Evolutionary conservation across 257 asterid genomes (phyloP).

Genomic region (Nyctanthes arbortristis): DNA sequence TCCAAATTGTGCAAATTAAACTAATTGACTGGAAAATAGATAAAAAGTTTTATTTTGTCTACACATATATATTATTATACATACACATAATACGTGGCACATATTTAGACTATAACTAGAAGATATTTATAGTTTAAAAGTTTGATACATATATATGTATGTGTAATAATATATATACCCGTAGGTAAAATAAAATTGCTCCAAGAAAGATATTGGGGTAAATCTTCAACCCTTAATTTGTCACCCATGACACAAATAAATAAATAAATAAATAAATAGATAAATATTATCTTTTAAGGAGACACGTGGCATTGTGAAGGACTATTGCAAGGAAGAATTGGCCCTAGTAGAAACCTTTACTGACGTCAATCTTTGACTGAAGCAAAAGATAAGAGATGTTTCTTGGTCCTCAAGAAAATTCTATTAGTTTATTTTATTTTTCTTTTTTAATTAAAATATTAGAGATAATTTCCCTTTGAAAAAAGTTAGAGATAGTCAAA

Average conservation of each 20-base stretch:
- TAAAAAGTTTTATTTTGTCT: no score
- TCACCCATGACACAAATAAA: slow-evolving; percentile 10
- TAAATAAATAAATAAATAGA: neutral
- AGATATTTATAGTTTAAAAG: no score
- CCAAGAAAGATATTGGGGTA: neutral
- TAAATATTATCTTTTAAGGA: neutral
- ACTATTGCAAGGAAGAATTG: neutral
- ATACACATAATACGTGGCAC: no score
- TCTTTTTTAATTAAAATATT: neutral
- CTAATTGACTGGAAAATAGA: no score
- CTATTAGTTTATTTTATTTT: neutral
- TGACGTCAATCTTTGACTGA: slow-evolving; percentile 15
- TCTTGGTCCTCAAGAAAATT: slow-evolving; percentile 25
- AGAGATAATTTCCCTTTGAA: no score
- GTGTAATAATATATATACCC: no score
- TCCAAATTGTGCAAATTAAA: no score
- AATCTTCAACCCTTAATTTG: slow-evolving; percentile 10
- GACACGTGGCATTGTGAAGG: neutral
- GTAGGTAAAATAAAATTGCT: no score
- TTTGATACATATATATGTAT: no score
- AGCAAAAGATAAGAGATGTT: neutral
- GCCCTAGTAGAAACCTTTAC: neutral
- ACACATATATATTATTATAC: no score
- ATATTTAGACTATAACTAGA: no score
- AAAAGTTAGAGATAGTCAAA: no score